Base-by-base conservation (phyloP, 225 moss, liverwort and hornwort genomes). In the Asterella californica region DNA sequence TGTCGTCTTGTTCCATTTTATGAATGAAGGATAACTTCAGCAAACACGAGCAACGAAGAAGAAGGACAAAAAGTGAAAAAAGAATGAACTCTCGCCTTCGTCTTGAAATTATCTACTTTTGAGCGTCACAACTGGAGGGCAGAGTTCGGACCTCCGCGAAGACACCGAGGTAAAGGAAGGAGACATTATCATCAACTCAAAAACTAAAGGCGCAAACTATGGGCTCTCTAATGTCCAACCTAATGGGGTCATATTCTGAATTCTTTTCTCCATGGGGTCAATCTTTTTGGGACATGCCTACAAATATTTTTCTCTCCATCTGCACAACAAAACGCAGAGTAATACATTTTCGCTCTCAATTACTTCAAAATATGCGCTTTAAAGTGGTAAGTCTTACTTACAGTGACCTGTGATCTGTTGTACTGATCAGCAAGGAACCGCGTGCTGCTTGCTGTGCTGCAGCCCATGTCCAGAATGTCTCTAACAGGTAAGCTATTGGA, bases 381-480 rank as follows among this genome's bases (percentile, higher is more conserved):
- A 17, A 12, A 12, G 10, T 2, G 18, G 54, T 9, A 10, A 32
- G 7, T 15, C 11, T 25, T 65, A 93, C 97, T 85, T 89, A 97
- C 94, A 59, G 88, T 92, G 78, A 90, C 65, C 14, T 90, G 82
- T 79, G 97, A 91, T 67, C 49, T 66, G 18, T 86, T 76, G 83
- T 87, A 99, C 84, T 84, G 61, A 73, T 91, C 89, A 81, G 90
- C 93, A 76, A 99, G 81, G 66, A 78, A 88, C 69, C 93, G 83
- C 50, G 99, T 87, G 77, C 92, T 92, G 45, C 75, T 85, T 54
- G 92, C 99, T 34, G 85, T 84, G 62, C 93, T 91, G 86, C 99
- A 99, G 57, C 95, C 99, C 18, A 93, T 49, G 77, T 99, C 95
- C 45, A 99, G 91, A 81, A 99, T 72, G 45, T 88, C 61, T 37